A percentile compares a stretch with the other conserved stretches of the same genome.
Evolutionary conservation across 495 filamentous ascomycete genomes (phyloP).

Genomic region (Poronia punctata): DNA sequence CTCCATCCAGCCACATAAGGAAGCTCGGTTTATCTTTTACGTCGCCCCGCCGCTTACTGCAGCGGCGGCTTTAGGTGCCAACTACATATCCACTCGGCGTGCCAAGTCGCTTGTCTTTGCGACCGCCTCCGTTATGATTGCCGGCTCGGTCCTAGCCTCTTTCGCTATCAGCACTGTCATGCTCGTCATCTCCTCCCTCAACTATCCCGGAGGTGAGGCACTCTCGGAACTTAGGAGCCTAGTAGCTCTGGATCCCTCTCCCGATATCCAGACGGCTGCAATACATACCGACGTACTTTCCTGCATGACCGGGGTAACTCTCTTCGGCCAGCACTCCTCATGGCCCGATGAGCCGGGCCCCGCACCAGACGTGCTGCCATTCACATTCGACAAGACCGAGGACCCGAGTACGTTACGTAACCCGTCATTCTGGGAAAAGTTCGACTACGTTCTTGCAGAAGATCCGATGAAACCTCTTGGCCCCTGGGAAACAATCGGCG

Average conservation of each 20-base stretch:
- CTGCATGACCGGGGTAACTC: constrained; percentile 90
- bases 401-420: constrained; percentile 46
- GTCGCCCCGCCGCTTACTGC: constrained; percentile 74
- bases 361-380: constrained; percentile 15
- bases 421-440: constrained; percentile 68
- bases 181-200: constrained; percentile 67
- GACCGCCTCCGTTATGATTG: constrained; percentile 48
- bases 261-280: constrained; percentile 25
- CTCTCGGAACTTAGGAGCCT: constrained; percentile 47
- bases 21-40: constrained; percentile 94
- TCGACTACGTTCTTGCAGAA: constrained; percentile 78
- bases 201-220: constrained; percentile 83
- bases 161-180: constrained; percentile 55
- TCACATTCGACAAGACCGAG: constrained; percentile 58
- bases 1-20: constrained; percentile 86
- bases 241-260: constrained; percentile 30
- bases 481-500: constrained; percentile 63
- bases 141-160: constrained; percentile 50
- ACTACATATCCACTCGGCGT: constrained; percentile 64
- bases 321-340: constrained; percentile 58
- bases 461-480: constrained; percentile 46
- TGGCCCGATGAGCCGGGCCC: constrained; percentile 9
- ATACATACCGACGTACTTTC: constrained; percentile 81
- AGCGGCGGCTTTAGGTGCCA: constrained; percentile 64
- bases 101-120: constrained; percentile 50